Conservation (phyloP, 768 basidiomycete species). For the Rhodotorula sphaerocarpa region DNA sequence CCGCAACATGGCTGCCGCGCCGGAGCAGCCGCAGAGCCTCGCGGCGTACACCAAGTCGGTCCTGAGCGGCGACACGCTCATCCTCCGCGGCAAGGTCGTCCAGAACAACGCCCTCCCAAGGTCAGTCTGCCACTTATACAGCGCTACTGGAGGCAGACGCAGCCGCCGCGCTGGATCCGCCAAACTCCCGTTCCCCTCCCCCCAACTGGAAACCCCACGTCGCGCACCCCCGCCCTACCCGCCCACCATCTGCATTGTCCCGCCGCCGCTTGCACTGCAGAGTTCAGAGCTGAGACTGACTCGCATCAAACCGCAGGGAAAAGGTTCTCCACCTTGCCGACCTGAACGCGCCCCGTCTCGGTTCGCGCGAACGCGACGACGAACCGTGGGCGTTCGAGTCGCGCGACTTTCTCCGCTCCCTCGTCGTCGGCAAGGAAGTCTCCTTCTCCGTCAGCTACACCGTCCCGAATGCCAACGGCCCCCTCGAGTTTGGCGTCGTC, state of each 20-base stretch:
- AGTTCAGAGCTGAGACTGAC: too few species aligned
- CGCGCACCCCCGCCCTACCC: background rate
- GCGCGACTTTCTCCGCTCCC: constrained; percentile 77
- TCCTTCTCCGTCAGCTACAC: constrained; percentile 74
- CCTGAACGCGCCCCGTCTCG: constrained; percentile 71
- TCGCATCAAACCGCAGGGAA: constrained; percentile 27
- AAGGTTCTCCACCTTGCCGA: constrained; percentile 84
- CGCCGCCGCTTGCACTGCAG: too few species aligned
- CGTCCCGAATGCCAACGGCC: constrained; percentile 58
- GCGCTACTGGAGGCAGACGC: too few species aligned
- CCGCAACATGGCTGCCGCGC: too few species aligned
- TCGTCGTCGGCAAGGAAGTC: constrained; percentile 84
- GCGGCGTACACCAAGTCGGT: constrained; percentile 26
- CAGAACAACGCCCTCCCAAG: constrained; percentile 6
- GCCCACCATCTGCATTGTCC: too few species aligned
- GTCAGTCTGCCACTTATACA: background rate
- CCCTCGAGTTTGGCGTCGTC: constrained; percentile 62
- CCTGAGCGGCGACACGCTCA: constrained; percentile 34
- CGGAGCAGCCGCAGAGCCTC: background rate
- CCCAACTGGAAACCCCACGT: background rate
- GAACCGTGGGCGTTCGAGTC: constrained; percentile 92
- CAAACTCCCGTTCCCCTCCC: background rate
- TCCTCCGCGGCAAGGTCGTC: constrained; percentile 28
- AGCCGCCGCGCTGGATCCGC: too few species aligned
- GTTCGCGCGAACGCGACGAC: constrained; percentile 73